Percentiles rank a stretch among this genome's conserved stretches.
These are phyloP conservation scores for Clitoria ternatea DNA, from an alignment of 306 rosid species.

Conservation along the genomic window DNA sequence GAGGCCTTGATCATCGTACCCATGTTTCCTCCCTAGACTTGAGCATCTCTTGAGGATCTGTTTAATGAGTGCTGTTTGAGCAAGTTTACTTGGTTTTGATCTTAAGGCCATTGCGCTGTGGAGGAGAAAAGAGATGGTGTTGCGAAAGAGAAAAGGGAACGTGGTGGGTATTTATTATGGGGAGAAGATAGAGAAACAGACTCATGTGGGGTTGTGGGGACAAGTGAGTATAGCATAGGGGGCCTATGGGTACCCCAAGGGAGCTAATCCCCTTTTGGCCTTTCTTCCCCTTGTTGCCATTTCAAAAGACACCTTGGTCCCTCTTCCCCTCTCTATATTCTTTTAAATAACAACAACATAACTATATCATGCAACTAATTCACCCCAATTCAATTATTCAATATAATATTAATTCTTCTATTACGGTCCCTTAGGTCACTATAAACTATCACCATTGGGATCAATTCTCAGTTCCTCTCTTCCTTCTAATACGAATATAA, in stretches of 20 bases:
- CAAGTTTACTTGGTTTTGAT: constrained; percentile 44
- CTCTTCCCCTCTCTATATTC: constrained; percentile 12
- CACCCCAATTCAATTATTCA: too few relatives aligned
- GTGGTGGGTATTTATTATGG: constrained; percentile 55
- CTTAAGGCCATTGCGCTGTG: constrained; percentile 53
- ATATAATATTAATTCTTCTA: too few relatives aligned
- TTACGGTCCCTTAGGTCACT: too few relatives aligned
- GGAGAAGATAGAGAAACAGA: constrained; percentile 25
- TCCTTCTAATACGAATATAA: too few relatives aligned
- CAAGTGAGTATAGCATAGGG: constrained; percentile 32
- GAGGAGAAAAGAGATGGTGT: not conserved
- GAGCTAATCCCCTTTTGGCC: constrained; percentile 32
- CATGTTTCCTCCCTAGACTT: constrained; percentile 65
- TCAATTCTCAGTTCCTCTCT: too few relatives aligned
- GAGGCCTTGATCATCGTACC: constrained; percentile 44
- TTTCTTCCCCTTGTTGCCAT: constrained; percentile 39
- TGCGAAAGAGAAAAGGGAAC: constrained; percentile 1
- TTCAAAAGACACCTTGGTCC: constrained; percentile 54
- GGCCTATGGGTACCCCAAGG: constrained; percentile 21
- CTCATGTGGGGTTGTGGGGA: constrained; percentile 60
- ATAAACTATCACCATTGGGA: too few relatives aligned
- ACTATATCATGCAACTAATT: too few relatives aligned
- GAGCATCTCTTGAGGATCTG: constrained; percentile 89
- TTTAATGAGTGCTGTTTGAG: constrained; percentile 68
- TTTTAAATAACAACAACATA: too few relatives aligned